These are phyloP conservation scores for Pichia rugopelliculosa DNA, from an alignment of 805 yeast species.

Conservation along the genomic window DNA sequence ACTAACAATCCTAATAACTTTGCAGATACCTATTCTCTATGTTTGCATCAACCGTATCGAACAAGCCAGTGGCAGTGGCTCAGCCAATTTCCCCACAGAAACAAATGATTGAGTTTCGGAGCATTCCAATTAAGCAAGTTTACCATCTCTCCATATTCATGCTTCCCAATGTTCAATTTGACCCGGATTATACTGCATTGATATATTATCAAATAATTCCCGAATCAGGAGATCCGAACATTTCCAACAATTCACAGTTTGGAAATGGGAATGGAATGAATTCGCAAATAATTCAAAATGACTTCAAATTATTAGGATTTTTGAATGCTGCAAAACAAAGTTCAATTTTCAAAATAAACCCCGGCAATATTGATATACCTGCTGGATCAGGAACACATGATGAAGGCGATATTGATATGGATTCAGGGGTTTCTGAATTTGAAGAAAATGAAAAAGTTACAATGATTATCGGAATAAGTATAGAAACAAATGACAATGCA, in stretches of 20 bases:
- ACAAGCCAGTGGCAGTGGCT: conserved; percentile 37
- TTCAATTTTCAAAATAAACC: conserved; percentile 78
- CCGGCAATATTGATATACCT: conserved; percentile 23
- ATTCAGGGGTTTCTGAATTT: conserved; percentile 31
- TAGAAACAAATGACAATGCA: conserved; percentile 71
- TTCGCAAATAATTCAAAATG: conserved; percentile 20
- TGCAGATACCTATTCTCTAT: conserved; percentile 7
- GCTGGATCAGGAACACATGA: conserved; percentile 3
- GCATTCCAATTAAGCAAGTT: conserved; percentile 46
- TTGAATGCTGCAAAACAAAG: conserved; percentile 67
- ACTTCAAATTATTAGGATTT: conserved; percentile 62
- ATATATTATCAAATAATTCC: conserved; percentile 74
- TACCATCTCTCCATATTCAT: conserved; percentile 80
- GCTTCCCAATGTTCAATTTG: conserved; percentile 72
- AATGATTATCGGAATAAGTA: conserved; percentile 71
- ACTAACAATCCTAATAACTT: neutral
- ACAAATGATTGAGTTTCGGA: conserved; percentile 54
- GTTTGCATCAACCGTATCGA: conserved; percentile 30
- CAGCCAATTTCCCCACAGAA: conserved; percentile 63
- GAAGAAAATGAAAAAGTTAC: conserved; percentile 11
- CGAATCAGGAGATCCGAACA: conserved; percentile 20
- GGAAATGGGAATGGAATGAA: neutral
- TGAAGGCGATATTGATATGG: conserved; percentile 46
- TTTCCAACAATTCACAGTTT: conserved; percentile 10
- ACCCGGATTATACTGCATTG: conserved; percentile 68